phyloP scores from a whole-genome alignment of 192 early-diverging fungal genomes.

The Backusella parvicylindrica region DNA sequence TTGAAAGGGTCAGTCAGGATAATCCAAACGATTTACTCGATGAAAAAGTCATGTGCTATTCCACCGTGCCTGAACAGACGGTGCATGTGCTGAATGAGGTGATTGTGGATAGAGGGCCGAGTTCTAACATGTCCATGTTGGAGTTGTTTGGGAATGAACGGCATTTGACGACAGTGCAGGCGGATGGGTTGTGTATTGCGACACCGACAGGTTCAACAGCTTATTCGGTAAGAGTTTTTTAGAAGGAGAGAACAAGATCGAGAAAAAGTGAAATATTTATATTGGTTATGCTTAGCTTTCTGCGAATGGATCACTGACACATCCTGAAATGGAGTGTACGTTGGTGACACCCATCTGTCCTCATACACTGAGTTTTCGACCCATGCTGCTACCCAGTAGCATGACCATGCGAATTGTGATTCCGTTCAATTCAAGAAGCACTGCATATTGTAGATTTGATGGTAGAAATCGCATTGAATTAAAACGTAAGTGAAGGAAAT shows the following conservation, averaged over 20 bases:
- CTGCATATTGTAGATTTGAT: conserved; percentile 92
- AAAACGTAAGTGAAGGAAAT: conserved; percentile 41
- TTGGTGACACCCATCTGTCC: conserved; percentile 91
- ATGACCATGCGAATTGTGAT: conserved; percentile 85
- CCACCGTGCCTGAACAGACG: conserved; percentile 59
- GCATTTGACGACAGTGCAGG: conserved; percentile 92
- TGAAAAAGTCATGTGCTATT: conserved; percentile 42
- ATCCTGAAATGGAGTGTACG: conserved; percentile 88
- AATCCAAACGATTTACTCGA: conserved; percentile 18
- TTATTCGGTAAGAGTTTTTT: conserved; percentile 56
- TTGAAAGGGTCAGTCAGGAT: conserved; percentile 8
- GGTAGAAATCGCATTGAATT: conserved; percentile 88
- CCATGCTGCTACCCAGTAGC: conserved; percentile 90
- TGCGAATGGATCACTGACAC: conserved; percentile 89
- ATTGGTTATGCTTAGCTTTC: conserved; percentile 46
- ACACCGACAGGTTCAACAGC: conserved; percentile 93
- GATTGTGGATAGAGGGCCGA: conserved; percentile 90
- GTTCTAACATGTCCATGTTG: conserved; percentile 82
- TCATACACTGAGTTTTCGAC: conserved; percentile 89
- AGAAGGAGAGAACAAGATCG: no score
- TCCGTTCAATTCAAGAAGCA: conserved; percentile 72
- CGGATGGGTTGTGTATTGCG: conserved; percentile 90
- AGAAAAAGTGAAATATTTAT: no score
- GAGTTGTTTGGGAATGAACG: conserved; percentile 79
- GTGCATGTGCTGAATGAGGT: conserved; percentile 94